A percentile compares a stretch with the other conserved stretches of the same genome.
phyloP scores from a whole-genome alignment of 345 rosid species.

The Aegle marmelos region DNA sequence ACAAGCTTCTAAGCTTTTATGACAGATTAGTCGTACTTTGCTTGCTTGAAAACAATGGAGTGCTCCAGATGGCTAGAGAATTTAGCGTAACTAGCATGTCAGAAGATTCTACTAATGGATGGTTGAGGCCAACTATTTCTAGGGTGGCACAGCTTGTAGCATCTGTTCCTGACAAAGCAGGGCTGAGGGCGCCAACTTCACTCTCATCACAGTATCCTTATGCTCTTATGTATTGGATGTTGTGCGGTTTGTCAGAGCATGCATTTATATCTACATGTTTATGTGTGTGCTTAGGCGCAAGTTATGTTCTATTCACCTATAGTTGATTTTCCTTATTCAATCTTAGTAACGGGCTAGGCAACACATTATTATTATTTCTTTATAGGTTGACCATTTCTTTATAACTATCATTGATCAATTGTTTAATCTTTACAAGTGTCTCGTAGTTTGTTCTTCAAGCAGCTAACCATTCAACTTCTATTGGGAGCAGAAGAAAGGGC shows the following conservation, averaged over 20 bases:
- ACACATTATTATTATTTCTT: neutral
- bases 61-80: conserved; percentile 57
- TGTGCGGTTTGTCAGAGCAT: neutral
- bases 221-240: conserved; percentile 12
- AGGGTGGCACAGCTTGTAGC: conserved; percentile 72
- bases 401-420: conserved; percentile 15
- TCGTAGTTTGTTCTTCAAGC: conserved; percentile 75
- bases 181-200: conserved; percentile 45
- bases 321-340: neutral
- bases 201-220: conserved; percentile 95
- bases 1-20: conserved; percentile 11
- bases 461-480: conserved; percentile 64
- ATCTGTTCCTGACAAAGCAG: conserved; percentile 92
- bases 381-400: conserved; percentile 3
- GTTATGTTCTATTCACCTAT: neutral
- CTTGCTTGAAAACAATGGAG: conserved; percentile 79
- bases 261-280: neutral
- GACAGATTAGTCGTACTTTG: conserved; percentile 73
- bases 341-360: neutral
- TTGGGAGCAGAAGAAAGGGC: conserved; percentile 41
- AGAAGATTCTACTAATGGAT: conserved; percentile 29
- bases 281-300: conserved; percentile 2
- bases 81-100: conserved; percentile 30
- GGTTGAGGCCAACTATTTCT: conserved; percentile 39
- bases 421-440: conserved; percentile 45